A percentile compares a stretch with the other conserved stretches of the same genome.
Conservation (phyloP, 345 rosid species). For the Chamaenerion angustifolium region DNA sequence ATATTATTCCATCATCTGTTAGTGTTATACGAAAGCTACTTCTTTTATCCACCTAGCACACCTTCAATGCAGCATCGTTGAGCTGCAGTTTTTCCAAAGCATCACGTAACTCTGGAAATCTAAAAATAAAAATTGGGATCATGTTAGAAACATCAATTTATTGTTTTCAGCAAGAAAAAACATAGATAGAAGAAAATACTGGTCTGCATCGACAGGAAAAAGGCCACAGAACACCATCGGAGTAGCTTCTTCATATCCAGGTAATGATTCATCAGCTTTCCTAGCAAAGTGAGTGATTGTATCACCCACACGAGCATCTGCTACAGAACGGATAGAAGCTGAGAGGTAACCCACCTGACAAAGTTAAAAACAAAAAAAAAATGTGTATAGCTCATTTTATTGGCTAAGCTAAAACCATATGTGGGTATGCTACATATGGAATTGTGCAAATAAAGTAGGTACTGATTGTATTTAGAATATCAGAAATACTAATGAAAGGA, state of each 20-base stretch:
- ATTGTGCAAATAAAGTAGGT: no score
- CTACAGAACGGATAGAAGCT: constrained; percentile 89
- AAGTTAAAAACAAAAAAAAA: not conserved
- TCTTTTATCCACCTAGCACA: constrained; percentile 8
- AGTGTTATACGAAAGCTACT: not conserved
- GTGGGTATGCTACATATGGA: no score
- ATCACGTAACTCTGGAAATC: constrained; percentile 89
- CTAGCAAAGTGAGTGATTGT: constrained; percentile 57
- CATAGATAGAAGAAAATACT: constrained; percentile 33
- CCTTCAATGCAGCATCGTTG: constrained; percentile 96
- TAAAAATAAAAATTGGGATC: constrained; percentile 16
- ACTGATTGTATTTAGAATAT: no score
- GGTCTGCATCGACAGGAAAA: constrained; percentile 98
- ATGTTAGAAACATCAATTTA: constrained; percentile 6
- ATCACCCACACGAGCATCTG: constrained; percentile 98
- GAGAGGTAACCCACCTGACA: constrained; percentile 89
- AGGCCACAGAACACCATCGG: constrained; percentile 99
- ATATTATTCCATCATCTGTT: no score
- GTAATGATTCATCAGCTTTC: constrained; percentile 64
- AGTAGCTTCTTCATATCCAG: constrained; percentile 96
- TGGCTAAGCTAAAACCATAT: no score
- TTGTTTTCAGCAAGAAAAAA: constrained; percentile 1
- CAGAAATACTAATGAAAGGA: no score
- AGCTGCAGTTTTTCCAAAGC: constrained; percentile 95
- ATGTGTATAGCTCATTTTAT: not conserved